Evolutionary conservation across 2,329 filamentous ascomycete genomes (phyloP).

Genomic region (Emericellopsis atlantica): DNA sequence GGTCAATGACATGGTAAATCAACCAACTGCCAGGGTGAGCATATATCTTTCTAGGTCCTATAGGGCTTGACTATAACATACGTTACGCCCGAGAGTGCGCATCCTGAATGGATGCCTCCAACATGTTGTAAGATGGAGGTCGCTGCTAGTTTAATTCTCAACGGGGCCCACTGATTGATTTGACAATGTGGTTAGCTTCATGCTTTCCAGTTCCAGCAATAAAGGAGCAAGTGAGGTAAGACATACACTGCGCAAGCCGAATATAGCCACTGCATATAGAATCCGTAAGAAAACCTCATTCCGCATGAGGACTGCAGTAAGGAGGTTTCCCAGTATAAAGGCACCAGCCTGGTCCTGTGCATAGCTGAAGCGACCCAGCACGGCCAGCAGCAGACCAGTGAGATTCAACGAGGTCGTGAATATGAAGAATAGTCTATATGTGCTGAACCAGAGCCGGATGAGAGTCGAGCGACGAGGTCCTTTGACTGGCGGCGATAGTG

Average conservation of each 20-base stretch:
- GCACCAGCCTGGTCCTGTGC: slow-evolving; percentile 23
- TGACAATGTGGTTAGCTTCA: no score
- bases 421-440: no score
- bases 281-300: slow-evolving; percentile 24
- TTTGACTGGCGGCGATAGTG: no score
- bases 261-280: slow-evolving; percentile 22
- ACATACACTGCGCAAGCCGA: slow-evolving; percentile 21
- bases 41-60: no score
- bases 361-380: slow-evolving; percentile 16
- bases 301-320: slow-evolving; percentile 23
- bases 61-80: background rate
- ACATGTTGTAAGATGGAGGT: slow-evolving; percentile 25
- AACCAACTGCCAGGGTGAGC: slow-evolving; percentile 16
- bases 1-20: slow-evolving; percentile 23
- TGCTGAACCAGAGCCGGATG: no score
- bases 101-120: slow-evolving; percentile 27
- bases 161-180: slow-evolving; percentile 20
- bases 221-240: background rate
- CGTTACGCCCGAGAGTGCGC: slow-evolving; percentile 21
- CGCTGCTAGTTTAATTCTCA: slow-evolving; percentile 18
- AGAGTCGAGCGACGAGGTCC: no score
- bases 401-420: no score
- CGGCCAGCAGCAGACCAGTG: no score
- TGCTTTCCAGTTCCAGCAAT: no score
- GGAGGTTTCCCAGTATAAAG: slow-evolving; percentile 23